Base-by-base conservation (phyloP, 2,329 filamentous ascomycete genomes). In the Exophiala mesophila region DNA sequence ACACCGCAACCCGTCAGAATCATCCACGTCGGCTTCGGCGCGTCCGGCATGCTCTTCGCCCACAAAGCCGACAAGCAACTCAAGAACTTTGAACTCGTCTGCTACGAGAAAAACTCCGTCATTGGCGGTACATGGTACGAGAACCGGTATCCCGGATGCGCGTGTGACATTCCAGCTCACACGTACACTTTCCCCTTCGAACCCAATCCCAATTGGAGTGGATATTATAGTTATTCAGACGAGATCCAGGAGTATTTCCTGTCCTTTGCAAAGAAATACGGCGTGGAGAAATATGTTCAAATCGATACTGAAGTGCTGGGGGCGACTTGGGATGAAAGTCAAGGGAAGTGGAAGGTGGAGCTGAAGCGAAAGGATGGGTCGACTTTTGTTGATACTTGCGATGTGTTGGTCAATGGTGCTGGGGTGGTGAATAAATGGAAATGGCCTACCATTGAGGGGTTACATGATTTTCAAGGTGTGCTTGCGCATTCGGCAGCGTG, bases 11-110 rank as follows among this genome's bases (percentile, higher is more conserved):
- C 20, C n/a, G 10, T 47, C 18, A 43, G 39, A 18, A 39, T 47
- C 24, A 40, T 44, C 21, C 48, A 63, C 32, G 63, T 68, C 21
- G 65, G 65, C 6, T 61, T 62, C 5, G 64, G 65, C 0, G 59
- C 65, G 7, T 65, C 63, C 4, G 65, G 65, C 2, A 65, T 67
- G 21, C 45, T 66, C n/a, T 50, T 59, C 10, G 63, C 59, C 13
- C 60, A 66, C 32, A 56, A 62, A 16, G 30, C 31, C 12, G 23
- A 34, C 3, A 30, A 45, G 23, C 26, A 26, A 12, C 28, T 47
- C 13, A 15, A 21, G 12, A 36, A 47, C 32, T 31, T 49, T 15
- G 46, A 52, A 23, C 41, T 57, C 5, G 37, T 31, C 5, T 52
- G 55, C 15, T 58, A 56, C 16, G 55, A 57, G 33, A 51, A 52